These are phyloP conservation scores for Ophiosphaerella narmari DNA, from an alignment of 2,329 filamentous ascomycete genomes.

Conservation along the genomic window DNA sequence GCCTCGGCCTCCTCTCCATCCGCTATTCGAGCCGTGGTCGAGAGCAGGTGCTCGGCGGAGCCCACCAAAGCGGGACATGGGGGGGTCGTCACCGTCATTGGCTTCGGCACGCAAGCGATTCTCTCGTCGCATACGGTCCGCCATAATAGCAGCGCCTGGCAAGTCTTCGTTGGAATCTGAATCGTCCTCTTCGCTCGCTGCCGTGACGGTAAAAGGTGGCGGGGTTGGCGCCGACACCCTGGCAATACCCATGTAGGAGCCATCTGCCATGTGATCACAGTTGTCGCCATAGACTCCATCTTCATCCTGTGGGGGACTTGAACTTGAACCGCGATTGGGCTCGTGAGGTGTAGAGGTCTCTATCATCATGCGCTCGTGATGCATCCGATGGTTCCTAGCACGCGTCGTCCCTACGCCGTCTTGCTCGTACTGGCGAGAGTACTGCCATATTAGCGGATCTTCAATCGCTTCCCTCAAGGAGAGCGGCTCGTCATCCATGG, in stretches of 20 bases:
- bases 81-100: constrained; percentile 46
- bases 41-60: constrained; percentile 30
- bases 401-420: constrained; percentile 24
- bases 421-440: constrained; percentile 29
- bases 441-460: constrained; percentile 40
- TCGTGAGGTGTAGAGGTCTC: constrained; percentile 4
- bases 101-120: constrained; percentile 43
- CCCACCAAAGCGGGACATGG: constrained; percentile 23
- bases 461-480: constrained; percentile 42
- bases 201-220: constrained; percentile 49
- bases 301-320: constrained; percentile 12
- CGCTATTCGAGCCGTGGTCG: constrained; percentile 29
- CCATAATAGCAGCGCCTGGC: constrained; percentile 45
- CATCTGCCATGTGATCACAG: constrained; percentile 36
- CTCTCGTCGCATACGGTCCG: constrained; percentile 47
- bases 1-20: constrained; percentile 33
- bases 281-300: constrained; percentile 32
- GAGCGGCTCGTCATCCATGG: constrained; percentile 32
- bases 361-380: constrained; percentile 14
- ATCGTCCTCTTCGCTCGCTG: constrained; percentile 41
- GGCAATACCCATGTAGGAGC: constrained; percentile 22
- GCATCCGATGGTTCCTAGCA: constrained; percentile 31
- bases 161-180: constrained; percentile 44
- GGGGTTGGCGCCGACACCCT: constrained; percentile 43
- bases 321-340: constrained; percentile 4